A percentile compares a stretch with the other conserved stretches of the same genome.
Conservation (phyloP, 495 filamentous ascomycete species). For the Aspergillus baeticus region DNA sequence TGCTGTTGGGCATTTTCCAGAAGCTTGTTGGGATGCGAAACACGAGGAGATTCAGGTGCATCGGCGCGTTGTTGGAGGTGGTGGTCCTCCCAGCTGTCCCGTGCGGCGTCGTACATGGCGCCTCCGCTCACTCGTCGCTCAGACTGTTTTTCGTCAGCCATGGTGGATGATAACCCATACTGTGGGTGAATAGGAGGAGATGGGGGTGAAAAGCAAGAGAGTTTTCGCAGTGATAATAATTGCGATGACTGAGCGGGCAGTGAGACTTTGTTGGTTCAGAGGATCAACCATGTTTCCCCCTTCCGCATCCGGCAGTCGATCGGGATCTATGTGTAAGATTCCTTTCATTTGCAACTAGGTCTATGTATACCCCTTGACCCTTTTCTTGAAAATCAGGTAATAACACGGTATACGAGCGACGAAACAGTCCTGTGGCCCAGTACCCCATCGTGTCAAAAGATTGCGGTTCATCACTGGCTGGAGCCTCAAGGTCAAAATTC, state of each 20-base stretch:
- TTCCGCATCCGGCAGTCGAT: slow-evolving; percentile 17
- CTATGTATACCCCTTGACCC: neutral
- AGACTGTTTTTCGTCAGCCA: slow-evolving; percentile 11
- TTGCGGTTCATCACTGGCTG: slow-evolving; percentile 17
- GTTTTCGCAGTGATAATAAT: neutral
- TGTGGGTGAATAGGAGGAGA: neutral
- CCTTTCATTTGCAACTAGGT: neutral
- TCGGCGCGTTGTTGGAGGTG: neutral
- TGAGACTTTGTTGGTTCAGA: slow-evolving; percentile 9
- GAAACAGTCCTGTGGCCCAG: slow-evolving; percentile 15
- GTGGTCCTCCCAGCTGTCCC: slow-evolving; percentile 33
- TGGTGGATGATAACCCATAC: slow-evolving; percentile 2
- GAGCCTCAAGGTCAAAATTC: slow-evolving; percentile 32
- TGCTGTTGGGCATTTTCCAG: neutral
- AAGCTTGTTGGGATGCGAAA: neutral
- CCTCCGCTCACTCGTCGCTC: slow-evolving; percentile 10
- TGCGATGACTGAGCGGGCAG: neutral
- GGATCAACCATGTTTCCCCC: slow-evolving; percentile 18
- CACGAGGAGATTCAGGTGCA: neutral
- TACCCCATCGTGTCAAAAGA: slow-evolving; percentile 10
- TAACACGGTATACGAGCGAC: slow-evolving; percentile 15
- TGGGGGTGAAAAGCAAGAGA: neutral
- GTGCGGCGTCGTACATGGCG: slow-evolving; percentile 44
- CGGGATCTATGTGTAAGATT: neutral
- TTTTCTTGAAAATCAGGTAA: slow-evolving; percentile 12